These are phyloP conservation scores for Vitis labrusca DNA, from an alignment of 164 flowering plant species.

Conservation along the genomic window DNA sequence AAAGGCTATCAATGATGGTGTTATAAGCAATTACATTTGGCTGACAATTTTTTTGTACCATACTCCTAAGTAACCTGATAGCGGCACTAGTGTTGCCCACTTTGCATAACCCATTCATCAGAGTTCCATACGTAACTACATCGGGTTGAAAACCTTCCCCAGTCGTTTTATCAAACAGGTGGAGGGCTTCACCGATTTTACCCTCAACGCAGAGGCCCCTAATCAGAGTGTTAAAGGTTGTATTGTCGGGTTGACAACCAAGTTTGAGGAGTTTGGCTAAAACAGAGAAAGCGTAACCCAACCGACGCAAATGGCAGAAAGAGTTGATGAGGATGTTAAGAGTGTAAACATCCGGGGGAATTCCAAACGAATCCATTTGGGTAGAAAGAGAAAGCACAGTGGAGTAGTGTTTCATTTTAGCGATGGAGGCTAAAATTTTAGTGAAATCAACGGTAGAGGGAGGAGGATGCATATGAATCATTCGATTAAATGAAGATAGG, in stretches of 20 bases:
- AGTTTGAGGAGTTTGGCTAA: conserved; percentile 11
- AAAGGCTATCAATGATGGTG: not conserved
- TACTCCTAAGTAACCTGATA: not conserved
- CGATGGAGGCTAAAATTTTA: not conserved
- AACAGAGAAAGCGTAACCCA: conserved; percentile 8
- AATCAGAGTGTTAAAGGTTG: not conserved
- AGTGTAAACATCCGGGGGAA: not conserved
- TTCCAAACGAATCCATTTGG: not conserved
- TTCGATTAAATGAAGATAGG: not conserved
- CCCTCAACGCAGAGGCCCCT: conserved; percentile 1
- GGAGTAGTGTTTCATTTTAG: not conserved
- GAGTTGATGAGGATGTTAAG: conserved; percentile 10
- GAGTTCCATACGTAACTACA: not conserved
- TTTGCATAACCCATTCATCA: conserved; percentile 12
- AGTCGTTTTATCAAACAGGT: conserved; percentile 3
- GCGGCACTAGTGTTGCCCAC: not conserved
- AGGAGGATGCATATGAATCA: not conserved
- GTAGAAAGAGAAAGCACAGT: conserved; percentile 2
- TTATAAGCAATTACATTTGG: conserved; percentile 1
- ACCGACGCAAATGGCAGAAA: conserved; percentile 2
- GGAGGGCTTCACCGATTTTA: not conserved
- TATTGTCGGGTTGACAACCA: conserved; percentile 1
- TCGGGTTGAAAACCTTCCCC: conserved; percentile 1
- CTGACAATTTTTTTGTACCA: not conserved
- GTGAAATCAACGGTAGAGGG: not conserved